Percentiles rank a stretch among this genome's conserved stretches.
phyloP scores from a whole-genome alignment of 208 protist species.

The Acanthamoeba healyi region DNA sequence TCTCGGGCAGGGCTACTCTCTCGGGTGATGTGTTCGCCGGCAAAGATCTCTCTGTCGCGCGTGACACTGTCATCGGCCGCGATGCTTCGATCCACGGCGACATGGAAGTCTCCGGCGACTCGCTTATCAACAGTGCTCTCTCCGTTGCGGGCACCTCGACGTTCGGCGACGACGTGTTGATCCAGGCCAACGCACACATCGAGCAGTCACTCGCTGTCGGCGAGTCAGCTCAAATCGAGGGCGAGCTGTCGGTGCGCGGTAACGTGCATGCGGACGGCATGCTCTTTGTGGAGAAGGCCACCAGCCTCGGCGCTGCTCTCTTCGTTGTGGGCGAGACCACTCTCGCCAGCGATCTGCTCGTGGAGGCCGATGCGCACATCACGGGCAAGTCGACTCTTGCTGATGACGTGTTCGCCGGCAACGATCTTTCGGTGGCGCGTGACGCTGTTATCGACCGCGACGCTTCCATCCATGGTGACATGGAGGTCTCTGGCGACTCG shows the following conservation, averaged over 20 bases:
- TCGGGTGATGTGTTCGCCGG: neutral
- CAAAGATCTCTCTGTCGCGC: neutral
- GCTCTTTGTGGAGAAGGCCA: conserved; percentile 1
- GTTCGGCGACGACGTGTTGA: neutral
- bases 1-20: neutral
- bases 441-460: neutral
- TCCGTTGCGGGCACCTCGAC: neutral
- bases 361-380: neutral
- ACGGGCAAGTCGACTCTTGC: neutral
- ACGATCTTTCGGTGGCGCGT: neutral
- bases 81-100: neutral
- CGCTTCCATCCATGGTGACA: neutral
- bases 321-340: neutral
- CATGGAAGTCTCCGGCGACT: neutral
- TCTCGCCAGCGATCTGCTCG: neutral
- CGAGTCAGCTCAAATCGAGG: neutral
- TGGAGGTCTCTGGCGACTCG: neutral
- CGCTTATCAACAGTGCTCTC: neutral
- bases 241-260: neutral
- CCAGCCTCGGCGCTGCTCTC: neutral
- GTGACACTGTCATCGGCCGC: neutral
- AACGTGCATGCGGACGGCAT: neutral
- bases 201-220: neutral
- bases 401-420: neutral
- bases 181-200: neutral